These are phyloP conservation scores for Phytophthora agathidicida DNA, from an alignment of 352 stramenopile genomes.

Conservation along the genomic window DNA sequence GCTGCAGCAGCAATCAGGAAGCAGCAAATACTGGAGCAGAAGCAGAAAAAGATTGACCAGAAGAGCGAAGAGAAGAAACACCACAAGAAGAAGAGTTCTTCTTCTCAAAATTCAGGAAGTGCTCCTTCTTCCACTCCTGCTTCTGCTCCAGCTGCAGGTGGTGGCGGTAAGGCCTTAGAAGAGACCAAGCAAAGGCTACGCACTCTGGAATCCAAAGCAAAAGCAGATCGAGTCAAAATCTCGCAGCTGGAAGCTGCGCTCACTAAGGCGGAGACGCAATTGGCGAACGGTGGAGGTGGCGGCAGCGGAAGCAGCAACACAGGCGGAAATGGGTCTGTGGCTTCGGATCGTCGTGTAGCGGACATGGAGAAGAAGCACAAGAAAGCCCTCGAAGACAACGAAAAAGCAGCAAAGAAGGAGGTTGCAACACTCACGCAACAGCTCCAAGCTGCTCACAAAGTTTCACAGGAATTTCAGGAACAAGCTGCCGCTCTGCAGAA, in stretches of 20 bases:
- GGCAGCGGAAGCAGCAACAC: slow-evolving; percentile 19
- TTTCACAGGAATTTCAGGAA: slow-evolving; percentile 50
- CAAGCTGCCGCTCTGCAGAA: slow-evolving; percentile 54
- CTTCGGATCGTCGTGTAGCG: slow-evolving; percentile 62
- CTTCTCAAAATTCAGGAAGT: slow-evolving; percentile 7
- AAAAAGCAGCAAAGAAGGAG: slow-evolving; percentile 61
- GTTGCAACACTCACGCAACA: slow-evolving; percentile 52
- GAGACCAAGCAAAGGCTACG: slow-evolving; percentile 84
- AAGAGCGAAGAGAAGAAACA: slow-evolving; percentile 10
- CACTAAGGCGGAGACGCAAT: slow-evolving; percentile 55
- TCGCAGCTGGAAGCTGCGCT: slow-evolving; percentile 75
- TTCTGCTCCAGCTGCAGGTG: background rate
- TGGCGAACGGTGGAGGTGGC: slow-evolving; percentile 15
- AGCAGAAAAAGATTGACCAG: slow-evolving; percentile 22
- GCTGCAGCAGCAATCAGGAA: slow-evolving; percentile 9
- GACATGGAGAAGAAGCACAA: slow-evolving; percentile 87
- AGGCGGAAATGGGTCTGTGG: slow-evolving; percentile 13
- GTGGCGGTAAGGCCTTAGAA: slow-evolving; percentile 44
- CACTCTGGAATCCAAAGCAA: slow-evolving; percentile 63
- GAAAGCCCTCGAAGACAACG: slow-evolving; percentile 65
- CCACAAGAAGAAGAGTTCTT: slow-evolving; percentile 27
- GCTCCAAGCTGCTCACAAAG: slow-evolving; percentile 51
- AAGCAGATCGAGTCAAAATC: slow-evolving; percentile 76
- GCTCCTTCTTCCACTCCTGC: no score
- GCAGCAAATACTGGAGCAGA: slow-evolving; percentile 25